Evolutionary conservation across 176 grass and related monocot species (phyloP), one percentile per base, ranked within the genome.

Genomic region (Oryza longistaminata): DNA sequence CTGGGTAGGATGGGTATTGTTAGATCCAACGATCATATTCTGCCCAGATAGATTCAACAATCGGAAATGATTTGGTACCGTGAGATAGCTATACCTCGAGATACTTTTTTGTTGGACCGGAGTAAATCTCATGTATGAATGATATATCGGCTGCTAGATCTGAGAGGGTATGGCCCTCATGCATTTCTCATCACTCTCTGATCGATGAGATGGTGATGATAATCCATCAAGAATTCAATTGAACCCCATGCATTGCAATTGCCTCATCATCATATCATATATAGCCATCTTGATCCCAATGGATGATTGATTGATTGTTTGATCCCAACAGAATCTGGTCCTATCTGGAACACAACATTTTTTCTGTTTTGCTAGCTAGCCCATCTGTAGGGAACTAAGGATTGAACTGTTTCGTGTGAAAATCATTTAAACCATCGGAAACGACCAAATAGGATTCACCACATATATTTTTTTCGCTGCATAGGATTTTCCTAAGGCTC

Each of bases 121-220:
- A 31, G 29, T 3, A 31, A 31, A 31, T 31, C 29, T 31, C 29
- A 58, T 40, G 17, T 21, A 19, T 7, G 52, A 55, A 19, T 15
- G 6, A 55, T 53, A 48, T 14, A 55, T 55, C 6, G 52, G 15
- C 52, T 7, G 16, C 27, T 50, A 82, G 86, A 88, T 88, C 86
- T 76, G 53, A 83, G 53, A 83, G 22, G 80, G 52, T 34, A 88
- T 83, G 86, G 86, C 80, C 65, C 73, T 11, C 35, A 37, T 37
- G 35, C 9, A 29, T 82, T 87, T 31, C 70, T 50, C 85, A 48
- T n/a, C 52, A 21, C 15, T 19, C 15, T 14, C 80, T 50, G 27
- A 27, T 27, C 27, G 74, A 29, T 31, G 61, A 44, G 39, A 37
- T 40, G 74, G 11, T 62, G 1, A 46, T 61, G 79, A 69, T 76